A percentile compares a stretch with the other conserved stretches of the same genome.
Conservation (phyloP, 2,329 filamentous ascomycete genomes). For the Cladorrhinum sp. region DNA sequence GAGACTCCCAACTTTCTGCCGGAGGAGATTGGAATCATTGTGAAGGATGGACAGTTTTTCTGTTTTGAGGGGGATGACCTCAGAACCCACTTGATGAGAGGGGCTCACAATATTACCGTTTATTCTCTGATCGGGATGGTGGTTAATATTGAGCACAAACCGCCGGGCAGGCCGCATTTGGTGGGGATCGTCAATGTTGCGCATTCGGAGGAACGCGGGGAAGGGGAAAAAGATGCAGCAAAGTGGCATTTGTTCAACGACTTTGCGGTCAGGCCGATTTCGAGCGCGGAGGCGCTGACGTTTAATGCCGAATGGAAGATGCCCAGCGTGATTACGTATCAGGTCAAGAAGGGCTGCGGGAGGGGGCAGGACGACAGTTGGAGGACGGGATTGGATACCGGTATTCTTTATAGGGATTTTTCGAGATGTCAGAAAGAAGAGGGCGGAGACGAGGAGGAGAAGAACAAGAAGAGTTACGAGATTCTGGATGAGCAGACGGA, state of each 20-base stretch:
- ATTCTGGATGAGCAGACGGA: slow-evolving; percentile 59
- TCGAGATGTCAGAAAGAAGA: slow-evolving; percentile 35
- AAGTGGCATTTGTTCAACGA: slow-evolving; percentile 96
- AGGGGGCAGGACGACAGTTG: slow-evolving; percentile 85
- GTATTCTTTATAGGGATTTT: slow-evolving; percentile 73
- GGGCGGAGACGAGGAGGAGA: too few species aligned
- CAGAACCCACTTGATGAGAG: slow-evolving; percentile 72
- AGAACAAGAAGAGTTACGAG: slow-evolving; percentile 50
- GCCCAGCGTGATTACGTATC: slow-evolving; percentile 83
- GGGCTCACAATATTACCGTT: slow-evolving; percentile 76
- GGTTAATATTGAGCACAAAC: slow-evolving; percentile 81
- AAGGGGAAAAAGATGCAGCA: slow-evolving; percentile 49
- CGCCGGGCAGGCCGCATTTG: slow-evolving; percentile 83
- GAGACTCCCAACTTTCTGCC: slow-evolving; percentile 86
- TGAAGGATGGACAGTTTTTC: slow-evolving; percentile 87
- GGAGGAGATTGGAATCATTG: slow-evolving; percentile 87
- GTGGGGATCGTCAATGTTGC: slow-evolving; percentile 85
- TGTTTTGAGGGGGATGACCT: slow-evolving; percentile 94
- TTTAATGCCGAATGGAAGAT: slow-evolving; percentile 93
- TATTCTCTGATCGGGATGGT: slow-evolving; percentile 91
- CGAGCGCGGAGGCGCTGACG: slow-evolving; percentile 76
- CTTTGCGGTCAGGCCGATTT: slow-evolving; percentile 81
- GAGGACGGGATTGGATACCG: slow-evolving; percentile 81
- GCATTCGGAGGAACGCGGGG: slow-evolving; percentile 60
- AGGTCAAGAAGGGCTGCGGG: slow-evolving; percentile 63